Conservation (phyloP, 345 rosid genomes). For the Arabidopsis suecica region DNA sequence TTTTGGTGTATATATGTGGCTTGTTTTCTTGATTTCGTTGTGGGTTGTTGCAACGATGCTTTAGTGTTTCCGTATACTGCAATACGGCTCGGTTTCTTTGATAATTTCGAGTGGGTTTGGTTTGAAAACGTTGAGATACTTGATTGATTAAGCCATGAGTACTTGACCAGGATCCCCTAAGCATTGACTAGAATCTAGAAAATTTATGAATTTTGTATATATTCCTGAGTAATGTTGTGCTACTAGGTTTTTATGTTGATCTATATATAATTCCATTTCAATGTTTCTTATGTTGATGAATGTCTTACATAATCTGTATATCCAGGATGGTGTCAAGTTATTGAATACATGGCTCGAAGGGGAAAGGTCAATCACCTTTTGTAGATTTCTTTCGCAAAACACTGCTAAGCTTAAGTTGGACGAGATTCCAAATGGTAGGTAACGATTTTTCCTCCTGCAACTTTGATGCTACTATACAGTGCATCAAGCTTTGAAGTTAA, state of each 20-base stretch:
- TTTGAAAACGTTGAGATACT: conserved; percentile 9
- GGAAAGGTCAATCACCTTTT: conserved; percentile 63
- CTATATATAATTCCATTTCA: neutral
- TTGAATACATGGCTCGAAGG: conserved; percentile 85
- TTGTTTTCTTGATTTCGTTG: conserved; percentile 9
- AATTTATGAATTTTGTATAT: neutral
- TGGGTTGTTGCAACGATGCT: conserved; percentile 9
- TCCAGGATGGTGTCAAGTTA: conserved; percentile 84
- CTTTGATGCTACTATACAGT: conserved; percentile 5
- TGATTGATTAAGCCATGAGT: neutral
- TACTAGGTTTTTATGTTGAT: conserved; percentile 19
- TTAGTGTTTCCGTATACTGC: conserved; percentile 22
- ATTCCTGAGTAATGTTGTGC: conserved; percentile 5
- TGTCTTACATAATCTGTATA: conserved; percentile 23
- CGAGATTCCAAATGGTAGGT: conserved; percentile 79
- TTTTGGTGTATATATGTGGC: neutral
- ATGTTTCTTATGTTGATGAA: conserved; percentile 3
- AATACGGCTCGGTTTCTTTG: neutral
- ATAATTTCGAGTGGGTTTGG: conserved; percentile 8
- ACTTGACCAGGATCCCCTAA: neutral
- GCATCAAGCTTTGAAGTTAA: conserved; percentile 25
- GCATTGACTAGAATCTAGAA: neutral
- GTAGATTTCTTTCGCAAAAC: conserved; percentile 67
- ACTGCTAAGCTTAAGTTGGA: conserved; percentile 68
- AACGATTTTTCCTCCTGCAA: conserved; percentile 4